These are phyloP conservation scores for Cordyceps javanica DNA, from an alignment of 2,329 filamentous ascomycete species.

Conservation along the genomic window DNA sequence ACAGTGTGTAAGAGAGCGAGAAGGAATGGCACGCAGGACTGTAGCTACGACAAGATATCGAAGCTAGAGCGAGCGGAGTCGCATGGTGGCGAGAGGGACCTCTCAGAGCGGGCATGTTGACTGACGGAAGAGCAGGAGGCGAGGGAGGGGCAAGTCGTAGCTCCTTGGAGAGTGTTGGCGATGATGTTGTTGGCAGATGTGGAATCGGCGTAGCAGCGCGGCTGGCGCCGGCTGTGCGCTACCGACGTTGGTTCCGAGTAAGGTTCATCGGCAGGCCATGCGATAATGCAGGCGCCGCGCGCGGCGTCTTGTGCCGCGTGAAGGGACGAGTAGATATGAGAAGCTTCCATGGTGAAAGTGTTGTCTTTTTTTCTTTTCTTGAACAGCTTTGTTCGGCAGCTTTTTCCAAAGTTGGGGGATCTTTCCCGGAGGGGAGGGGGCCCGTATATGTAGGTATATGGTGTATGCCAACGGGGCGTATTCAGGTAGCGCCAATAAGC, in stretches of 20 bases:
- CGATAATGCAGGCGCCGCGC: slow-evolving; percentile 22
- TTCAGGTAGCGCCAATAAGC: too few species aligned
- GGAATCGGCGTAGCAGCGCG: neutral
- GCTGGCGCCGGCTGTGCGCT: neutral
- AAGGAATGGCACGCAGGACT: neutral
- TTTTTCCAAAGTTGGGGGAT: too few species aligned
- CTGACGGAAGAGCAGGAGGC: neutral
- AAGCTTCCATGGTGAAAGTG: neutral
- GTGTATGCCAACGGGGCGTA: too few species aligned
- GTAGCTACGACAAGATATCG: neutral
- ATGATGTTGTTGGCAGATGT: neutral
- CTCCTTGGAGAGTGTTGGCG: neutral
- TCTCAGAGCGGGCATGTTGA: neutral
- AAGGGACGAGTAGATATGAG: slow-evolving; percentile 18
- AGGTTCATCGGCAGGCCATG: slow-evolving; percentile 24
- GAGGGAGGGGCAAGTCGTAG: neutral
- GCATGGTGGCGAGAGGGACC: neutral
- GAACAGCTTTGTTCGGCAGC: too few species aligned
- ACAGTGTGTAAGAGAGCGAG: neutral
- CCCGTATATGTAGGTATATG: too few species aligned
- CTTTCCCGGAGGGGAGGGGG: too few species aligned
- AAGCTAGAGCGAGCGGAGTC: neutral
- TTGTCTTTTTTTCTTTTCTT: neutral
- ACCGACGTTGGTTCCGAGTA: slow-evolving; percentile 10
- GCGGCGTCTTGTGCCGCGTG: slow-evolving; percentile 20